Percentiles rank a stretch among this genome's conserved stretches.
phyloP scores from a whole-genome alignment of 139 green algal species.

The Pleodorina starrii region DNA sequence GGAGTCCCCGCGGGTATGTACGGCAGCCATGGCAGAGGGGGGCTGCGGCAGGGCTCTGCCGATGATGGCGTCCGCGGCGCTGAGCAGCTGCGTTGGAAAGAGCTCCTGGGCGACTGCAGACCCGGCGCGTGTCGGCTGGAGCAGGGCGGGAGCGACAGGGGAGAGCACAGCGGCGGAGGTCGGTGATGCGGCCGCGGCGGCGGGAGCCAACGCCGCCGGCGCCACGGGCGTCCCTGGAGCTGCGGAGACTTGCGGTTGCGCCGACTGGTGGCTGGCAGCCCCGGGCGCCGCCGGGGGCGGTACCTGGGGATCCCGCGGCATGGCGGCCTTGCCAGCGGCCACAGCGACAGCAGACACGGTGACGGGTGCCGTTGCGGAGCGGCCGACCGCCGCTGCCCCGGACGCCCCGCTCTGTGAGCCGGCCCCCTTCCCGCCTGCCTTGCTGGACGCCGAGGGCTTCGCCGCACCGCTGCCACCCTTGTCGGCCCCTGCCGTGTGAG shows the following conservation, averaged over 20 bases:
- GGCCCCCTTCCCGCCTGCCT: not conserved
- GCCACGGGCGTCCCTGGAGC: not conserved
- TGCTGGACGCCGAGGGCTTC: not conserved
- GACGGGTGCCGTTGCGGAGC: not conserved
- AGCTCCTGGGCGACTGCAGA: not conserved
- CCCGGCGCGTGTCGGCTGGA: not conserved
- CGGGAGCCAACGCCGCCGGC: not conserved
- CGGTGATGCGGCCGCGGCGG: not conserved
- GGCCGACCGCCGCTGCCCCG: no score
- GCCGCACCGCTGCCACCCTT: not conserved
- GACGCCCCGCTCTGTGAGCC: no score
- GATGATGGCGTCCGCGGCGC: not conserved
- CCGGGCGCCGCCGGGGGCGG: not conserved
- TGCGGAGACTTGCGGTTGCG: not conserved
- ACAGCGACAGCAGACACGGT: not conserved
- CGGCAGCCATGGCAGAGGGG: not conserved
- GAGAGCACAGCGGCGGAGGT: not conserved
- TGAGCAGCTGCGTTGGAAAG: not conserved
- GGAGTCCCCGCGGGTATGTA: conserved; percentile 45
- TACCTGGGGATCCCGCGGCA: not conserved
- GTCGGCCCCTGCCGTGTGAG: not conserved
- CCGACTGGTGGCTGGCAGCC: not conserved
- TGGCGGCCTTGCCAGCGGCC: not conserved
- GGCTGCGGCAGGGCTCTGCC: not conserved
- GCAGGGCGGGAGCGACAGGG: not conserved